These are phyloP conservation scores for Penicillium canariense DNA, from an alignment of 495 filamentous ascomycete genomes.

Conservation along the genomic window DNA sequence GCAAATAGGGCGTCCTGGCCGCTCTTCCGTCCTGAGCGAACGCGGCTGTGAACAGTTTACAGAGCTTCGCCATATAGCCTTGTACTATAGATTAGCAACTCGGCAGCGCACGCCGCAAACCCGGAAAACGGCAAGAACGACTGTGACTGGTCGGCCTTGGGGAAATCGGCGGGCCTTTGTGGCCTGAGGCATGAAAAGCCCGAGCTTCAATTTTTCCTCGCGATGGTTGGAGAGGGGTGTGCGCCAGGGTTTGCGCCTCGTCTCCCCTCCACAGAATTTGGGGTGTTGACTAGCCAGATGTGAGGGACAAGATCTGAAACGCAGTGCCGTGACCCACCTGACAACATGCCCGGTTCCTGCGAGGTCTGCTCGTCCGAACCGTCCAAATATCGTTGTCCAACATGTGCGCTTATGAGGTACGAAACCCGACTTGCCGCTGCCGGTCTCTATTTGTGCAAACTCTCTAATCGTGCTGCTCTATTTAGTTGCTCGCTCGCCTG, in stretches of 20 bases:
- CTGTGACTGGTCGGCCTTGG: neutral
- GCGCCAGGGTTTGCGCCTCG: neutral
- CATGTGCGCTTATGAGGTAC: conserved; percentile 62
- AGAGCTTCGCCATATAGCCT: conserved; percentile 23
- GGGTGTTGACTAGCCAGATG: conserved; percentile 2
- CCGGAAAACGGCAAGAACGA: neutral
- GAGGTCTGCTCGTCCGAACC: conserved; percentile 56
- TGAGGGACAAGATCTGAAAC: conserved; percentile 6
- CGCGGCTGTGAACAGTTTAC: conserved; percentile 16
- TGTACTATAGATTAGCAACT: conserved; percentile 23
- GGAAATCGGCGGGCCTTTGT: neutral
- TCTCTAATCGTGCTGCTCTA: neutral
- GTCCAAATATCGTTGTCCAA: conserved; percentile 65
- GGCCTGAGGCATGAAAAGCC: neutral
- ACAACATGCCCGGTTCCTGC: conserved; percentile 43
- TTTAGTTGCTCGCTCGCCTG: conserved; percentile 68
- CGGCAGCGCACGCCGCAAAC: conserved; percentile 25
- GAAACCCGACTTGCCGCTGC: neutral
- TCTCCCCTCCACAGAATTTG: neutral
- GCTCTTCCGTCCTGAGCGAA: conserved; percentile 13
- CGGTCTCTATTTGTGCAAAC: conserved; percentile 9
- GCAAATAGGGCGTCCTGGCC: conserved; percentile 26
- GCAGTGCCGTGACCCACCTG: conserved; percentile 3
- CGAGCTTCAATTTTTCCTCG: conserved; percentile 3
- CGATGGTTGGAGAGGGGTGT: neutral